Percentiles rank a stretch among this genome's conserved stretches.
Evolutionary conservation across 257 asterid genomes (phyloP).

Genomic region (Osmanthus fragrans): DNA sequence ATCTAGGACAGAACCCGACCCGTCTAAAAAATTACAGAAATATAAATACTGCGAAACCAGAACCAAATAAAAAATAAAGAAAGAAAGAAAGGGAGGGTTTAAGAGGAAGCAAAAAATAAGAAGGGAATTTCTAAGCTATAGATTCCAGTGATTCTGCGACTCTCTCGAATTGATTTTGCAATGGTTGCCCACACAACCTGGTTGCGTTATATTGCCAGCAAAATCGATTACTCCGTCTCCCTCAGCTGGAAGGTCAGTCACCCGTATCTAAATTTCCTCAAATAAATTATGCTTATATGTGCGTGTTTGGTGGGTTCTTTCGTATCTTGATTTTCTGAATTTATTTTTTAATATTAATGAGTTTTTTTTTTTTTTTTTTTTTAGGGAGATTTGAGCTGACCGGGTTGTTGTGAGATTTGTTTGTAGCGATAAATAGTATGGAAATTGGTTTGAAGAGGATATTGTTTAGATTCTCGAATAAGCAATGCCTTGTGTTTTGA

Average conservation of each 20-base stretch:
- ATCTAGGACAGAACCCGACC: not conserved
- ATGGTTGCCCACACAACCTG: constrained; percentile 71
- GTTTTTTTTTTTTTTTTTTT: not conserved
- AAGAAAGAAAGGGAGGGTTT: constrained; percentile 27
- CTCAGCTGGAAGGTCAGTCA: constrained; percentile 50
- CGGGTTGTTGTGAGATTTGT: not conserved
- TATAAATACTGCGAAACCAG: not conserved
- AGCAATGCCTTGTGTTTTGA: not conserved
- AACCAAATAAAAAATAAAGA: not conserved
- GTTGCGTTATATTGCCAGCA: constrained; percentile 58
- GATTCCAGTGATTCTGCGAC: constrained; percentile 5
- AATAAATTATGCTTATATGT: not conserved
- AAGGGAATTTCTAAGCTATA: constrained; percentile 1
- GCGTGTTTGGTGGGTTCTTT: not conserved
- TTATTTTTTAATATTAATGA: not conserved
- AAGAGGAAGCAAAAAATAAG: constrained; percentile 4
- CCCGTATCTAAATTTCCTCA: not conserved
- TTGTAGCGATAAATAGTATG: not conserved
- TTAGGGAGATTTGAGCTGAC: not conserved
- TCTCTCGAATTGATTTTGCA: not conserved
- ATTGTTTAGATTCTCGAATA: not conserved
- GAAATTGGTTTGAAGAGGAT: not conserved
- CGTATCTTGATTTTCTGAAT: not conserved
- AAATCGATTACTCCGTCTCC: constrained; percentile 53
- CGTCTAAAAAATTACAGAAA: not conserved